These are phyloP conservation scores for Ceratonia siliqua DNA, from an alignment of 306 rosid species.

Conservation along the genomic window DNA sequence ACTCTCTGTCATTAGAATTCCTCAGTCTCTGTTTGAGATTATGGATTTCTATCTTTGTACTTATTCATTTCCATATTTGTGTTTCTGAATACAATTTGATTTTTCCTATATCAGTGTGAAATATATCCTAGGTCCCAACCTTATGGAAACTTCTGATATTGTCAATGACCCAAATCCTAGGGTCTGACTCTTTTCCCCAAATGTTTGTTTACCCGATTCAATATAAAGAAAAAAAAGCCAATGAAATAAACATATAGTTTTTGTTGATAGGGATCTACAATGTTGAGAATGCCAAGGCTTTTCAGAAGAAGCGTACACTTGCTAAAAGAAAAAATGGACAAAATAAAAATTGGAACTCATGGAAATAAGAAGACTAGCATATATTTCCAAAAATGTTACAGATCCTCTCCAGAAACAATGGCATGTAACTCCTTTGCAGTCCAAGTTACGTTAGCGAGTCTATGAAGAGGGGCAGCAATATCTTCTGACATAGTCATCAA, in stretches of 20 bases:
- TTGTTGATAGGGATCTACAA: neutral
- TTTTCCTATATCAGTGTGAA: no score
- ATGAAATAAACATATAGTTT: neutral
- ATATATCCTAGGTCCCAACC: neutral
- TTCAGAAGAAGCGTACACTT: neutral
- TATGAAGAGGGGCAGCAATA: slow-evolving; percentile 52
- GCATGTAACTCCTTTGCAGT: slow-evolving; percentile 60
- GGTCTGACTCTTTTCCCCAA: neutral
- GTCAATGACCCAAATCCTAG: neutral
- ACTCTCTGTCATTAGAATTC: no score
- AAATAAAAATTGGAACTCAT: neutral
- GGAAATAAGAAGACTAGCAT: neutral
- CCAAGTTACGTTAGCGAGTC: slow-evolving; percentile 63
- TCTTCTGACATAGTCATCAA: slow-evolving; percentile 63
- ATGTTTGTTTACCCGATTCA: neutral
- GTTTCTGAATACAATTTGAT: no score
- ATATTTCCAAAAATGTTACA: slow-evolving; percentile 31
- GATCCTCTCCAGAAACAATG: slow-evolving; percentile 43
- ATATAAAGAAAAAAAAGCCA: slow-evolving; percentile 15
- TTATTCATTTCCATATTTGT: no score
- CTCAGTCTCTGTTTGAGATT: no score
- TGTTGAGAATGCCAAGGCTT: neutral
- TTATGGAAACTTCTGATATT: neutral
- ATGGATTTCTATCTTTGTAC: no score
- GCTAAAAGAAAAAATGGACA: neutral